Conservation (phyloP, 2,329 filamentous ascomycete genomes). For the Aureobasidium subglaciale region DNA sequence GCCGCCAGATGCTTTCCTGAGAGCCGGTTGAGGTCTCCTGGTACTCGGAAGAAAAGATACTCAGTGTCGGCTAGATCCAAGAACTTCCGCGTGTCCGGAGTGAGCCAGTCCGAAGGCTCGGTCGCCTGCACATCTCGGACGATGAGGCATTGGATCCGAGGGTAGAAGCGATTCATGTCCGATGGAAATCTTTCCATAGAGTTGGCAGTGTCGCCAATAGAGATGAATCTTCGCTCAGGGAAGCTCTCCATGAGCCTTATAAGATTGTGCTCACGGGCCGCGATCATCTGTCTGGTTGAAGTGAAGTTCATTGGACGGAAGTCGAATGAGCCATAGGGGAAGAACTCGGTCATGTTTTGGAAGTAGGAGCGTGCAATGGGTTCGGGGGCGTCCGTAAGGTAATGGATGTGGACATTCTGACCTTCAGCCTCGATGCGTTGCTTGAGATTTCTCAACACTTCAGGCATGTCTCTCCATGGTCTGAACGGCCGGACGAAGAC, state of each 20-base stretch:
- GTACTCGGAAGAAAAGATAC: constrained; percentile 18
- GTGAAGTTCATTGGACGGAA: constrained; percentile 20
- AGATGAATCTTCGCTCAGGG: constrained; percentile 21
- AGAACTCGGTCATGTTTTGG: constrained; percentile 15
- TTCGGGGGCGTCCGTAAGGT: constrained; percentile 22
- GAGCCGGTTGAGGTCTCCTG: constrained; percentile 17
- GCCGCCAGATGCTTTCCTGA: constrained; percentile 10
- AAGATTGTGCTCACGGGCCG: constrained; percentile 17
- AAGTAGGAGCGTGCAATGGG: constrained; percentile 17
- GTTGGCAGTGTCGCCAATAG: constrained; percentile 22
- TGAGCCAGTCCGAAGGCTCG: constrained; percentile 19
- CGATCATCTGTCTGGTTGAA: constrained; percentile 12
- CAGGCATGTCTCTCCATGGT: constrained; percentile 21
- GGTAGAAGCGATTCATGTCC: constrained; percentile 15
- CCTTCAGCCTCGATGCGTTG: neutral
- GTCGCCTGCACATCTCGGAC: constrained; percentile 21
- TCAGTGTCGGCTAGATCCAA: constrained; percentile 12
- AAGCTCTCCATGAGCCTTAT: constrained; percentile 20
- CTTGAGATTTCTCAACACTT: constrained; percentile 16
- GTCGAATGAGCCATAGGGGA: constrained; percentile 22
- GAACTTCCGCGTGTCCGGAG: constrained; percentile 14
- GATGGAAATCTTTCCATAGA: constrained; percentile 18
- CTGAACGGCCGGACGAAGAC: constrained; percentile 18
- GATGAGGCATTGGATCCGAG: constrained; percentile 23
- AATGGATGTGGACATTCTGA: constrained; percentile 23